Percentiles rank a stretch among this genome's conserved stretches.
Evolutionary conservation across 306 rosid species (phyloP).

Genomic region (Quercus gilva): DNA sequence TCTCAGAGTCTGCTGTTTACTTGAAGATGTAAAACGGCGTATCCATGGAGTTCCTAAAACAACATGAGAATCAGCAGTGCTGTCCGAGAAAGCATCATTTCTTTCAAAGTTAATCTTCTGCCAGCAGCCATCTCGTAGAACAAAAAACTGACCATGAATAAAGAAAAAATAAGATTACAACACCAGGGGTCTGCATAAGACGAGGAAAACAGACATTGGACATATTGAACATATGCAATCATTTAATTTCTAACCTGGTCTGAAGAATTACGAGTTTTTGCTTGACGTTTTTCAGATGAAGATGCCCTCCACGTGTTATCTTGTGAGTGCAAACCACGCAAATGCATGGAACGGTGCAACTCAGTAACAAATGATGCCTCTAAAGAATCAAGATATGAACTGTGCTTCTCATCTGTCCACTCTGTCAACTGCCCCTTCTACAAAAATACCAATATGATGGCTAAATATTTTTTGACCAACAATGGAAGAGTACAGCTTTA

Average conservation of each 20-base stretch:
- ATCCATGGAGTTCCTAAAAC: slow-evolving; percentile 43
- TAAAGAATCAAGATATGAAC: slow-evolving; percentile 61
- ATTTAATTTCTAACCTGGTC: slow-evolving; percentile 48
- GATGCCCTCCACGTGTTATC: slow-evolving; percentile 24
- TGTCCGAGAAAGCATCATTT: slow-evolving; percentile 45
- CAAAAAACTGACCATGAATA: slow-evolving; percentile 44
- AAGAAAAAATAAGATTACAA: slow-evolving; percentile 26
- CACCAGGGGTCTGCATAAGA: slow-evolving; percentile 21
- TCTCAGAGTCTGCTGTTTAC: slow-evolving; percentile 24
- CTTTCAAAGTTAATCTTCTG: slow-evolving; percentile 54
- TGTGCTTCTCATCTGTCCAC: slow-evolving; percentile 88
- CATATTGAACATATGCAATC: slow-evolving; percentile 19
- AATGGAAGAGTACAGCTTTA: slow-evolving; percentile 13
- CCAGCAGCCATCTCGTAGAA: slow-evolving; percentile 47
- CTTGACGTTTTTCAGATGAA: slow-evolving; percentile 29
- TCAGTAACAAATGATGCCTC: slow-evolving; percentile 79
- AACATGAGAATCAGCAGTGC: slow-evolving; percentile 72
- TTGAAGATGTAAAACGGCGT: slow-evolving; percentile 25
- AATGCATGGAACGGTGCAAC: slow-evolving; percentile 41
- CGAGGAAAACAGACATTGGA: slow-evolving; percentile 4
- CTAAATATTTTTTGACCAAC: slow-evolving; percentile 20
- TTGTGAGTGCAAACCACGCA: slow-evolving; percentile 33
- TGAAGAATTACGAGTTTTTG: slow-evolving; percentile 37
- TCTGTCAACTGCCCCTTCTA: slow-evolving; percentile 46
- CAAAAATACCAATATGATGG: slow-evolving; percentile 7